A percentile compares a stretch with the other conserved stretches of the same genome.
phyloP scores from a whole-genome alignment of 164 flowering plant species.

The Litsea cubeba region DNA sequence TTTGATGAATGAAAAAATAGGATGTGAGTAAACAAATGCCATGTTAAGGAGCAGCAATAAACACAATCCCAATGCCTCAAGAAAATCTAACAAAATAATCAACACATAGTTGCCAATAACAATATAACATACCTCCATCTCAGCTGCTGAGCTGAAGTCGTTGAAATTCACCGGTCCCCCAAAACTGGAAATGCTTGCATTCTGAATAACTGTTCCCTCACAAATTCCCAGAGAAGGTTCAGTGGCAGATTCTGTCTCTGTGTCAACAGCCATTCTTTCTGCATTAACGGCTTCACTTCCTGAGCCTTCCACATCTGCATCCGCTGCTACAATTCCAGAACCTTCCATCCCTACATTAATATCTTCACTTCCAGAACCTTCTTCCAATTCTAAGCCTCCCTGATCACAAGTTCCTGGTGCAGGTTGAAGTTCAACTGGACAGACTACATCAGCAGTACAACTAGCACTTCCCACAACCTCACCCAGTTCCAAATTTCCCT shows the following conservation, averaged over 20 bases:
- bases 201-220: slow-evolving; percentile 14
- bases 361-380: slow-evolving; percentile 2
- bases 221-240: slow-evolving; percentile 15
- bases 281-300: not conserved
- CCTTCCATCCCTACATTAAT: not conserved
- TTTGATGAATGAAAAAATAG: too few species aligned
- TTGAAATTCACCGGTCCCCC: slow-evolving; percentile 55
- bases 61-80: not conserved
- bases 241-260: not conserved
- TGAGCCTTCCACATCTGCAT: not conserved
- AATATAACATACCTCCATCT: slow-evolving; percentile 60
- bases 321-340: not conserved
- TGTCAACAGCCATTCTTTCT: too few species aligned
- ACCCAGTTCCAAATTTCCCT: slow-evolving; percentile 12
- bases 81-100: not conserved
- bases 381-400: slow-evolving; percentile 2
- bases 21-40: too few species aligned
- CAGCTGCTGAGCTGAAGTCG: slow-evolving; percentile 52
- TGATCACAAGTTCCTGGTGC: slow-evolving; percentile 2
- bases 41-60: too few species aligned
- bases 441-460: slow-evolving; percentile 10
- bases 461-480: slow-evolving; percentile 18
- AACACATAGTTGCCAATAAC: too few species aligned
- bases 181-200: slow-evolving; percentile 7
- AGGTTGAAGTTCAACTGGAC: slow-evolving; percentile 7